Evolutionary conservation across 1,284 basidiomycete species (phyloP), one percentile per base, ranked within the genome.

Genomic region (Ganoderma multipileum): DNA sequence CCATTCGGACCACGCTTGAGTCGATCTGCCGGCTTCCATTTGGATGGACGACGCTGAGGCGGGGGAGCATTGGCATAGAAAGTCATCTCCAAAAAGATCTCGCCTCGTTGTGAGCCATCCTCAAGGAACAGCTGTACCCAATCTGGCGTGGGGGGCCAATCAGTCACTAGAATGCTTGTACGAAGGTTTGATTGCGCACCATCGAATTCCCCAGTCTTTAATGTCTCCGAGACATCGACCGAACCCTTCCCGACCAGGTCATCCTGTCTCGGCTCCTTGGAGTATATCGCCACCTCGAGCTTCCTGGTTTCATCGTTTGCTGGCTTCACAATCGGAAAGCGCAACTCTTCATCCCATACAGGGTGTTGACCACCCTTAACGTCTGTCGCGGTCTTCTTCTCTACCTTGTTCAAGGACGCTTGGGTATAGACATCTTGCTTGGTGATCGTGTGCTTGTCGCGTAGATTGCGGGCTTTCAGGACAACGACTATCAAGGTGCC

Each of bases 1-100:
- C 71, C 63, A 64, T 68, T n/a, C 20, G 64, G 54, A 16, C 66
- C 57, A 33, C 78, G 77, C 41, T 74, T 70, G 23, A 88, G 76
- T 42, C 87, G 78, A 61, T 87, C 86, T 2, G 78, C 72, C 6
- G 84, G 83, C 4, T 69, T 75, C 39, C 88, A 77, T 71, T 86
- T 87, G 30, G 86, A 83, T 30, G 83, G 77, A 28, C 86, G 81
- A 41, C 83, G 84, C 9, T 76, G 79, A 3, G 74, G 86, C 3
- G 85, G 83, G 6, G 89, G 87, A 2, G 84, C 83, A 64, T 89
- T 86, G 5, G 91, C 83, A 76, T 86, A 93, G 79, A 86, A 94
- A 0, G 91, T 93, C 88, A 93, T 92, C 76, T 93, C 91, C 39
- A 93, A 83, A 76, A 91, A 93, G n/a, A 93, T 69, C 41, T 93